Evolutionary conservation across 306 rosid species (phyloP).

Genomic region (Malus sieversii): DNA sequence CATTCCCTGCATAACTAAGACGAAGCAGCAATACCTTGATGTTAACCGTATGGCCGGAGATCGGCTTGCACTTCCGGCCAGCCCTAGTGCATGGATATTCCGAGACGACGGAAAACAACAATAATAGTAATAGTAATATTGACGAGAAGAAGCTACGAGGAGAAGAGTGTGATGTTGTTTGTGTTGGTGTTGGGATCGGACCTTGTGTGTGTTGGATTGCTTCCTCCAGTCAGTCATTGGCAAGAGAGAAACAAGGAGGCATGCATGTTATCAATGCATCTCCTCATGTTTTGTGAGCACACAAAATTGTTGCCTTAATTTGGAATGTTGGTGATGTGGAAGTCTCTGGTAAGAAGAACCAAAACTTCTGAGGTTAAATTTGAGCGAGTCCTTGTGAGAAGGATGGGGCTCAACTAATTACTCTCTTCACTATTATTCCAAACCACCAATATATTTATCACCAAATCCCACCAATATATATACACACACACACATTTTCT

Average conservation of each 20-base stretch:
- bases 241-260: conserved; percentile 17
- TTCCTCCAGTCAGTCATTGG: background rate
- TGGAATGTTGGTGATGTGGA: conserved; percentile 18
- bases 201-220: background rate
- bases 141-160: background rate
- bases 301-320: conserved; percentile 16
- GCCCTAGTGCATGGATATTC: conserved; percentile 22
- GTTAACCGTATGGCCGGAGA: conserved; percentile 16
- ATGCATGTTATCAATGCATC: conserved; percentile 6
- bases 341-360: conserved; percentile 2
- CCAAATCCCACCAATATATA: too few species aligned
- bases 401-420: conserved; percentile 8
- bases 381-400: conserved; percentile 43
- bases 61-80: conserved; percentile 15
- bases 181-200: background rate
- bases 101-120: background rate
- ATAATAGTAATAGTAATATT: background rate
- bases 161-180: background rate
- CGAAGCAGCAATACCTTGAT: background rate
- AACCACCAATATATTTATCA: background rate
- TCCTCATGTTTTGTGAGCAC: background rate
- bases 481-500: too few species aligned
- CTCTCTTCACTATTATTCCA: conserved; percentile 2
- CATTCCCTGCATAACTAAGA: conserved; percentile 14
- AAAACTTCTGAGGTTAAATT: background rate